Evolutionary conservation across 805 yeast species (phyloP).

Genomic region (Wickerhamomyces hampshirensis): DNA sequence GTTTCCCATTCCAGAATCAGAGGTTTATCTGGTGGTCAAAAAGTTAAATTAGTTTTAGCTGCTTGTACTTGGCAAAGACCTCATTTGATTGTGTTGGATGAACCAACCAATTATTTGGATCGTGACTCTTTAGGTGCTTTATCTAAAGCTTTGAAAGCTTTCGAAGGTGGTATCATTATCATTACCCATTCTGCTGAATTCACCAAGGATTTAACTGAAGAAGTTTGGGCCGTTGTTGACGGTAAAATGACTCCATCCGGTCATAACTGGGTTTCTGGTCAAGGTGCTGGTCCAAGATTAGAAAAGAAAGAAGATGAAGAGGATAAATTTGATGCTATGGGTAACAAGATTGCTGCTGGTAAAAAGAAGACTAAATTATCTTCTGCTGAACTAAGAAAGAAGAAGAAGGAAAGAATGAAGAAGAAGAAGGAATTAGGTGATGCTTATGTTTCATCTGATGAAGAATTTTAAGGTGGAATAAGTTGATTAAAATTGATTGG

Average conservation of each 20-base stretch:
- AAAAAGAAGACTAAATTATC: constrained; percentile 97
- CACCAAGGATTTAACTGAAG: constrained; percentile 99
- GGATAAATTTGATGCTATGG: constrained; percentile 99
- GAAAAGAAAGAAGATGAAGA: constrained; percentile 95
- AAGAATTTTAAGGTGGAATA: constrained; percentile 52
- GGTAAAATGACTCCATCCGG: constrained; percentile 99
- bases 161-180: constrained; percentile 99
- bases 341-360: constrained; percentile 96
- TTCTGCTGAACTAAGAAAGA: constrained; percentile 99
- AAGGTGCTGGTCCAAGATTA: constrained; percentile 99
- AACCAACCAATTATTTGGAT: constrained; percentile 99
- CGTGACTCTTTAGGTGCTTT: constrained; percentile 99
- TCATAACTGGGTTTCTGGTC: constrained; percentile 99
- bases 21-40: constrained; percentile 99
- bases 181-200: constrained; percentile 99
- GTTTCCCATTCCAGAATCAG: constrained; percentile 99
- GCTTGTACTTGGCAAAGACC: constrained; percentile 99
- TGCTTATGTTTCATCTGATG: constrained; percentile 97
- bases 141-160: constrained; percentile 96
- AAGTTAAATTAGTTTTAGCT: constrained; percentile 98
- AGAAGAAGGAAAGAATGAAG: constrained; percentile 99
- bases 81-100: constrained; percentile 98
- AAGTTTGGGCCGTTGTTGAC: constrained; percentile 99
- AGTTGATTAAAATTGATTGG: not conserved
- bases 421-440: constrained; percentile 99